Evolutionary conservation across 164 flowering plant species (phyloP).

Genomic region (Platanus orientalis): DNA sequence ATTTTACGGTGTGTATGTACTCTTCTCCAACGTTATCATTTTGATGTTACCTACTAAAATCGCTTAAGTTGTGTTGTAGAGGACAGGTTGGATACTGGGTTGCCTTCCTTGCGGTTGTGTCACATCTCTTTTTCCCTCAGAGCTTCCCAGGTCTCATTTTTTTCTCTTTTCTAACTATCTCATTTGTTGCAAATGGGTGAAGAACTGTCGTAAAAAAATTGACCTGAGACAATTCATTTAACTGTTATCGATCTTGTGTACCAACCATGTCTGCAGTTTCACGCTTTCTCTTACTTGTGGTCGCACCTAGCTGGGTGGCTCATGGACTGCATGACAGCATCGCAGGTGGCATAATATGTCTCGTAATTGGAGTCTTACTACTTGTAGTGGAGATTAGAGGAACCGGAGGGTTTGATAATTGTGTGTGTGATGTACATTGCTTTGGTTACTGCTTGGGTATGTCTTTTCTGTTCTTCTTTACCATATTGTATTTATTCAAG

Average conservation of each 20-base stretch:
- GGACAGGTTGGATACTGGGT: constrained; percentile 51
- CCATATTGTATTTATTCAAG: constrained; percentile 20
- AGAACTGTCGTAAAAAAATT: not conserved
- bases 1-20: constrained; percentile 26
- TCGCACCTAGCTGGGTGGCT: constrained; percentile 33
- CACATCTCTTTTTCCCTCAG: constrained; percentile 33
- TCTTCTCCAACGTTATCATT: not conserved
- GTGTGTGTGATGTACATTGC: constrained; percentile 11
- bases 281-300: constrained; percentile 37
- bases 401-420: constrained; percentile 17
- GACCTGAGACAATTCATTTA: not conserved
- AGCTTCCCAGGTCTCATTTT: constrained; percentile 31
- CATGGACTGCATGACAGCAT: constrained; percentile 29
- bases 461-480: constrained; percentile 24
- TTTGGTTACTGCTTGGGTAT: constrained; percentile 21
- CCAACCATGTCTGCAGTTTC: constrained; percentile 27
- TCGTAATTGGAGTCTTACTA: constrained; percentile 24
- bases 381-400: constrained; percentile 22
- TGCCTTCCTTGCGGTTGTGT: constrained; percentile 37
- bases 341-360: constrained; percentile 31
- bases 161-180: not conserved
- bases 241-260: not conserved
- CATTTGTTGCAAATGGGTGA: not conserved
- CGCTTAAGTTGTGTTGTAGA: constrained; percentile 23
- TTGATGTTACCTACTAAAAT: not conserved